phyloP scores from a whole-genome alignment of 1,284 basidiomycete genomes.

The Pseudozyma thailandica region DNA sequence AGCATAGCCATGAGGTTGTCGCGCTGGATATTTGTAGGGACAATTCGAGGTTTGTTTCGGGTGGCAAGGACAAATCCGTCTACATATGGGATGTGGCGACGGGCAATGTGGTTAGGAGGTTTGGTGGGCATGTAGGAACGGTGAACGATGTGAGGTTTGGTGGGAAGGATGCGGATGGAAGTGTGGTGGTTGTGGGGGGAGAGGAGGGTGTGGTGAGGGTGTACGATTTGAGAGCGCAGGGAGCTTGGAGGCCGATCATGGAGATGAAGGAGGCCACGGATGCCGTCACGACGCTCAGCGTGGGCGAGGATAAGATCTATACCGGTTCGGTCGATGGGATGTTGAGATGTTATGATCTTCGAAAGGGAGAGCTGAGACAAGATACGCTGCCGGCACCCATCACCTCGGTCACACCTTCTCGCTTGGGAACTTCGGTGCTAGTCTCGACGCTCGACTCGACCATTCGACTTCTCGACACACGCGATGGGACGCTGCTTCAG shows the following conservation, averaged over 20 bases:
- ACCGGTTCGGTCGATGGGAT: slow-evolving; percentile 90
- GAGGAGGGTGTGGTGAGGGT: slow-evolving; percentile 58
- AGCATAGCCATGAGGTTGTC: slow-evolving; percentile 93
- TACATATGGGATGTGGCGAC: slow-evolving; percentile 95
- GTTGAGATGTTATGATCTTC: slow-evolving; percentile 90
- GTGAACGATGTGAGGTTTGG: slow-evolving; percentile 86
- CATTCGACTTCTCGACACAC: slow-evolving; percentile 84
- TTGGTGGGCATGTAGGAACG: slow-evolving; percentile 88
- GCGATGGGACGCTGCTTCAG: slow-evolving; percentile 85
- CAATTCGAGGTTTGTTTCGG: slow-evolving; percentile 91
- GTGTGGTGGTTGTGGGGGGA: slow-evolving; percentile 51
- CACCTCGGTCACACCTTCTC: slow-evolving; percentile 77
- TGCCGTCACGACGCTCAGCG: slow-evolving; percentile 75
- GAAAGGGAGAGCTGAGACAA: slow-evolving; percentile 85
- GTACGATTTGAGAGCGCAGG: slow-evolving; percentile 71
- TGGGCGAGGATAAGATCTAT: slow-evolving; percentile 72
- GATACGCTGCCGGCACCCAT: slow-evolving; percentile 85
- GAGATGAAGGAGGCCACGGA: slow-evolving; percentile 88
- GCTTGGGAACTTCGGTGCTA: slow-evolving; percentile 80
- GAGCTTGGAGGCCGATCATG: slow-evolving; percentile 80
- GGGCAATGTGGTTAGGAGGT: slow-evolving; percentile 81
- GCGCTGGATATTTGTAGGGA: slow-evolving; percentile 87
- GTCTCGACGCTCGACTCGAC: slow-evolving; percentile 85
- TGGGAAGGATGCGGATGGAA: slow-evolving; percentile 37
- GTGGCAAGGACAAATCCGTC: slow-evolving; percentile 89